Evolutionary conservation across 208 protist species (phyloP).

Genomic region (Phytomonas sp.): DNA sequence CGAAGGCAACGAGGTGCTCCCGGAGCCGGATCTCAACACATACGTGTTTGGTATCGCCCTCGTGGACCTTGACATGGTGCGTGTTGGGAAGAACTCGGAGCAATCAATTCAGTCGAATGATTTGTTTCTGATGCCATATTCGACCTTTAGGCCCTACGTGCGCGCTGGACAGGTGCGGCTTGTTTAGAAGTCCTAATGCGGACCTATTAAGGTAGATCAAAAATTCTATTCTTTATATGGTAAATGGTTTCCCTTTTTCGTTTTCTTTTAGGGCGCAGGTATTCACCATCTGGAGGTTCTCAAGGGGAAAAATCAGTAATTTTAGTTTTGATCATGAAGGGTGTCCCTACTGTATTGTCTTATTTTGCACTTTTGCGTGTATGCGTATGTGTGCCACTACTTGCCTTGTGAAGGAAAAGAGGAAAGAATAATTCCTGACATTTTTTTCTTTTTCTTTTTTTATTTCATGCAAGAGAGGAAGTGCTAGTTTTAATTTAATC

Average conservation of each 20-base stretch:
- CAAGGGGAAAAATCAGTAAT: not conserved
- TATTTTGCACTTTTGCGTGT: not conserved
- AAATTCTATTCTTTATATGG: not conserved
- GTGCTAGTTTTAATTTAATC: slow-evolving; percentile 7
- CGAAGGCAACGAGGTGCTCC: slow-evolving; percentile 73
- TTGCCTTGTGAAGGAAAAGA: not conserved
- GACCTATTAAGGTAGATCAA: slow-evolving; percentile 2
- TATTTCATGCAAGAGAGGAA: slow-evolving; percentile 13
- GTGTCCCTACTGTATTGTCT: not conserved
- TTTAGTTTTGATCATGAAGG: not conserved
- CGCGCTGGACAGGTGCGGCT: slow-evolving; percentile 60
- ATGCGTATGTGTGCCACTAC: slow-evolving; percentile 8
- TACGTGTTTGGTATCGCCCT: slow-evolving; percentile 81
- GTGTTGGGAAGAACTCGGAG: slow-evolving; percentile 58
- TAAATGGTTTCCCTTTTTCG: not conserved
- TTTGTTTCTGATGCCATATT: slow-evolving; percentile 78
- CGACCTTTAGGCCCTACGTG: slow-evolving; percentile 60
- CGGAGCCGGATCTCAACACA: slow-evolving; percentile 47
- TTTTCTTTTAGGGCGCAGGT: not conserved
- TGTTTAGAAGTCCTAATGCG: slow-evolving; percentile 21
- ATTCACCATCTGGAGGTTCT: not conserved
- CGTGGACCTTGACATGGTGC: slow-evolving; percentile 68
- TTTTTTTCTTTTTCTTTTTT: slow-evolving; percentile 2
- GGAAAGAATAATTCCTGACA: not conserved
- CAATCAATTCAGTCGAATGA: slow-evolving; percentile 65